Evolutionary conservation across 768 basidiomycete species (phyloP), one percentile per base, ranked within the genome.

Genomic region (Clathrus columnatus): DNA sequence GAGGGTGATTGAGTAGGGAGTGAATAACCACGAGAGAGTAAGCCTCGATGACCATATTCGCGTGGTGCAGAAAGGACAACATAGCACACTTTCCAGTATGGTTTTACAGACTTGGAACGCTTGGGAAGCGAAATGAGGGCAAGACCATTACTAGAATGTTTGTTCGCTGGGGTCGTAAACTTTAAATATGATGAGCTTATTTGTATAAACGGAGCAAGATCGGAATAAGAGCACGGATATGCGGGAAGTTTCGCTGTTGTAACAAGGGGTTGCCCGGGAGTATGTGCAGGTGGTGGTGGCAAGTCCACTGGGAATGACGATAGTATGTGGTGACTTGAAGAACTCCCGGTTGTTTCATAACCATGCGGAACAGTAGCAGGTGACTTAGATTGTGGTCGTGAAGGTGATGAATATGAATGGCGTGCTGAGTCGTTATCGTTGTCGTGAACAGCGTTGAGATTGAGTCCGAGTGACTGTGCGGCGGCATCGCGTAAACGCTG

Each of bases 401-500:
- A 20, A 29, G 28, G 45, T 6, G 51, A 32, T 21, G 28, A 43
- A 5, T 53, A 14, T 45, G 41, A 14, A 5, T 17, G 14, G 10
- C 24, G 36, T 18, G 30, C 36, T 23, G 30, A 26, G 10, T 53
- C 51, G 16, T 32, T 32, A 20, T 32, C 44, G 18, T 28, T 45
- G 10, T 26, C 30, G 29, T 30, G 29, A 11, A 28, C 4, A 23
- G 46, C 26, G 45, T 76, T 73, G 8, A 79, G 77, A 54, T 73
- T 77, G 28, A 89, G 72, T 5, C 88, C 88, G 47, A 91, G 82
- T 11, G 84, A 79, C 62, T 87, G 82, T 0, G 87, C 88, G 17
- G 88, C 88, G 36, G 78, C 81, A 53, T 85, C 83, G 28, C 86
- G 73, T 28, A 91, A 69, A n/a, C 85, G 79, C 59, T 85, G 79